Conservation (phyloP, 768 basidiomycete genomes). For the Pleurotus djamor region DNA sequence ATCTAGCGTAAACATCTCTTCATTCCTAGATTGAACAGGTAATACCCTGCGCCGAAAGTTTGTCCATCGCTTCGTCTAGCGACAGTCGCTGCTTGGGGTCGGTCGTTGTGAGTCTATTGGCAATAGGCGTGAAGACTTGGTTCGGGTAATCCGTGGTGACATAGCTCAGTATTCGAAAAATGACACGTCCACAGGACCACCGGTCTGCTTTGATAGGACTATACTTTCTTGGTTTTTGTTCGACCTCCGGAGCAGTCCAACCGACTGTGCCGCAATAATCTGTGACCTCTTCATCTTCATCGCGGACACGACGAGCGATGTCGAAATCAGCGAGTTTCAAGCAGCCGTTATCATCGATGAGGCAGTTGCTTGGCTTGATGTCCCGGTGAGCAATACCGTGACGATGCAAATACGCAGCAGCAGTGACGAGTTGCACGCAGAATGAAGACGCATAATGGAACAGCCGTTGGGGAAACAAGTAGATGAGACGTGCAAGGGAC, state of each 20-base stretch:
- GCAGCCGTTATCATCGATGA: slow-evolving; percentile 70
- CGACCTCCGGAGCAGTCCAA: slow-evolving; percentile 11
- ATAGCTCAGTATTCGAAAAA: slow-evolving; percentile 1
- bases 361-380: slow-evolving; percentile 81
- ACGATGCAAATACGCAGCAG: slow-evolving; percentile 55
- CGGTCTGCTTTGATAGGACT: slow-evolving; percentile 10
- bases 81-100: too few species aligned
- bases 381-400: slow-evolving; percentile 83
- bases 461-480: not conserved
- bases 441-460: not conserved
- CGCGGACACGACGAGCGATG: slow-evolving; percentile 7
- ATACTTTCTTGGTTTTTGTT: not conserved
- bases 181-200: slow-evolving; percentile 10
- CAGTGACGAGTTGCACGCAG: not conserved
- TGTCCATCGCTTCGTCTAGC: too few species aligned
- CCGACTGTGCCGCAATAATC: slow-evolving; percentile 1
- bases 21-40: too few species aligned
- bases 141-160: too few species aligned
- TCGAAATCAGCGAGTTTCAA: slow-evolving; percentile 50
- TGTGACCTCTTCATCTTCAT: slow-evolving; percentile 3
- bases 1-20: too few species aligned
- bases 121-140: too few species aligned
- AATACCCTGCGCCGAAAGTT: too few species aligned
- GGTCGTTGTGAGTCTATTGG: too few species aligned
- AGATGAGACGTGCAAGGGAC: not conserved